Percentiles rank a stretch among this genome's conserved stretches.
These are phyloP conservation scores for Acidiella bohemica DNA, from an alignment of 495 filamentous ascomycete species.

Conservation along the genomic window DNA sequence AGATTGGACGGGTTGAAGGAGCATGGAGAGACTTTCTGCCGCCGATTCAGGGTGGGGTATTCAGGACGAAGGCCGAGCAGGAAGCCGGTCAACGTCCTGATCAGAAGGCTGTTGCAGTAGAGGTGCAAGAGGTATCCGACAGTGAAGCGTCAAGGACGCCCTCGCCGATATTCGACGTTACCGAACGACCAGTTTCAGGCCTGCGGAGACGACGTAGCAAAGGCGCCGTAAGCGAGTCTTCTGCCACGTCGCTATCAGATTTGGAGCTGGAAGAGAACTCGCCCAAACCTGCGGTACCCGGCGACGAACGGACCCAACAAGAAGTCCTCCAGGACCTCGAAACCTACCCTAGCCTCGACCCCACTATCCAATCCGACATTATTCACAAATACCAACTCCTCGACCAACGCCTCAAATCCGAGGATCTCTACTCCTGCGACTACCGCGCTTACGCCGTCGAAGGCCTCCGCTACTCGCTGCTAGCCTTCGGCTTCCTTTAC, in stretches of 20 bases:
- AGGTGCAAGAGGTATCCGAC: conserved; percentile 35
- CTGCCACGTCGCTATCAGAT: conserved; percentile 34
- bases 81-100: conserved; percentile 30
- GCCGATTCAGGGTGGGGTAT: conserved; percentile 87
- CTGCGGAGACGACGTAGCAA: conserved; percentile 4
- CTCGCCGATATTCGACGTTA: conserved; percentile 30
- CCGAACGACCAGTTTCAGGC: conserved; percentile 1
- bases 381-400: conserved; percentile 67
- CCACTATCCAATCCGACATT: conserved; percentile 61
- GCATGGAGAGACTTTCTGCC: conserved; percentile 81
- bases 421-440: conserved; percentile 73
- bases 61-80: conserved; percentile 43
- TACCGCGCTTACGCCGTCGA: conserved; percentile 75
- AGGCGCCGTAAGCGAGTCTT: conserved; percentile 19
- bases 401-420: conserved; percentile 52
- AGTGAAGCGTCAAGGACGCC: conserved; percentile 34
- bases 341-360: conserved; percentile 72
- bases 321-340: conserved; percentile 49
- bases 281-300: conserved; percentile 38
- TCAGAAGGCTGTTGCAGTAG: conserved; percentile 25
- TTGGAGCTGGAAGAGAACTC: conserved; percentile 33
- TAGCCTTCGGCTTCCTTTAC: conserved; percentile 51
- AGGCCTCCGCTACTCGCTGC: conserved; percentile 53
- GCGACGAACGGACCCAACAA: conserved; percentile 11
- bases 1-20: conserved; percentile 74